These are phyloP conservation scores for Euphorbia schlechtendalii DNA, from an alignment of 441 rosid species.

Conservation along the genomic window DNA sequence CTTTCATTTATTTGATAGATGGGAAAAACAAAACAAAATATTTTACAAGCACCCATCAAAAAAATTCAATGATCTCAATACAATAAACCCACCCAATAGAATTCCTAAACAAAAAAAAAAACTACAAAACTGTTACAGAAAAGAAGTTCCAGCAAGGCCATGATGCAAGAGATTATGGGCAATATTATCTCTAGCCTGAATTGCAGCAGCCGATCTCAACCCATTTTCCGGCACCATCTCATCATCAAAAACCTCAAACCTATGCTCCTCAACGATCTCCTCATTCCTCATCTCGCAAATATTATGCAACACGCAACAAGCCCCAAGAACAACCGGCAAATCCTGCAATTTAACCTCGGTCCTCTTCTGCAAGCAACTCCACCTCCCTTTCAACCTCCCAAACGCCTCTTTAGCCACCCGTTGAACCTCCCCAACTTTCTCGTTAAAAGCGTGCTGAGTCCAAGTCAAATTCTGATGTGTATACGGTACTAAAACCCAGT, in stretches of 20 bases:
- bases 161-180: conserved; percentile 81
- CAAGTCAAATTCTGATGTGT: too few relatives aligned
- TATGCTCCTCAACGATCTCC: conserved; percentile 36
- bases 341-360: too few relatives aligned
- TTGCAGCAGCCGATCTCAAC: conserved; percentile 38
- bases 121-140: conserved; percentile 4
- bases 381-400: too few relatives aligned
- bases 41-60: conserved; percentile 22
- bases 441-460: too few relatives aligned
- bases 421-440: too few relatives aligned
- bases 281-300: conserved; percentile 33
- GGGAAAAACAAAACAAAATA: conserved; percentile 13
- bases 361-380: too few relatives aligned
- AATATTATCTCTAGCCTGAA: conserved; percentile 54
- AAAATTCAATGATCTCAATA: background rate
- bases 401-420: too few relatives aligned
- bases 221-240: conserved; percentile 51
- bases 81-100: background rate
- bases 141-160: conserved; percentile 42
- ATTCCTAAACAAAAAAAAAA: background rate
- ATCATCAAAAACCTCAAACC: conserved; percentile 58
- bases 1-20: conserved; percentile 10
- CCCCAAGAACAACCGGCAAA: background rate
- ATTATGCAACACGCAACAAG: background rate
- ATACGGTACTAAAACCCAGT: too few relatives aligned